Base-by-base conservation (phyloP, 208 protist species). In the Crithidia fasciculata region DNA sequence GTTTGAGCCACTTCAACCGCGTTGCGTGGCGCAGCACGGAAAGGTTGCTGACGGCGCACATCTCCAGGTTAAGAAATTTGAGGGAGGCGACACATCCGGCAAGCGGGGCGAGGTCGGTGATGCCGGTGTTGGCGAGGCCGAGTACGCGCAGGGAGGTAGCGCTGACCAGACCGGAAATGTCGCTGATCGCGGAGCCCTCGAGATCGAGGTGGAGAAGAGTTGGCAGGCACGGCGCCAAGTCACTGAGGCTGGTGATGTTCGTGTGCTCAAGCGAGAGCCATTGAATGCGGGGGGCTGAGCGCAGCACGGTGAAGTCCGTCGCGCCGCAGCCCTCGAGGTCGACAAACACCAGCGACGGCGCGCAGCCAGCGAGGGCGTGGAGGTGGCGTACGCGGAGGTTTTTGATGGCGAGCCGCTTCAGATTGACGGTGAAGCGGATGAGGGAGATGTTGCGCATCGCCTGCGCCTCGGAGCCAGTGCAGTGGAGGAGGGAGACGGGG, bases 311-410 rank as follows among this genome's bases (percentile, higher is more conserved):
- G 57, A 61, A 45, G 37, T 45, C 39, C 6, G 57, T 61, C 13
- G 36, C 39, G 39, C 37, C 36, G 39, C 57, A 61, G 57, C 57
- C 12, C 57, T 61, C 57, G 9, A 61, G 15, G 57, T 61, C 39
- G 37, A 45, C 18, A 41, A 61, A 45, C 39, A 45, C 57, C 36
- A 47, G 36, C 57, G 57, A 61, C 39, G 57, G 39, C 16, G 57
- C 57, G 57, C 57, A 61, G 12, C 4, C 39, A 15, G 57, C 28
- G 37, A 61, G 39, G 16, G 41, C 57, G 5, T 15, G 12, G 39
- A 61, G 37, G 5, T 13, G 8, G 12, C 13, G 41, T 9, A 61
- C 57, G 16, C 50, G 50, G 6, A 55, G 16, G n/a, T 55, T 55
- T 18, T 55, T 55, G 15, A 55, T 12, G 6, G 8, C 50, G 6